Percentiles rank a stretch among this genome's conserved stretches.
These are phyloP conservation scores for Neoboletus magnificus DNA, from an alignment of 768 basidiomycete species.

Conservation along the genomic window DNA sequence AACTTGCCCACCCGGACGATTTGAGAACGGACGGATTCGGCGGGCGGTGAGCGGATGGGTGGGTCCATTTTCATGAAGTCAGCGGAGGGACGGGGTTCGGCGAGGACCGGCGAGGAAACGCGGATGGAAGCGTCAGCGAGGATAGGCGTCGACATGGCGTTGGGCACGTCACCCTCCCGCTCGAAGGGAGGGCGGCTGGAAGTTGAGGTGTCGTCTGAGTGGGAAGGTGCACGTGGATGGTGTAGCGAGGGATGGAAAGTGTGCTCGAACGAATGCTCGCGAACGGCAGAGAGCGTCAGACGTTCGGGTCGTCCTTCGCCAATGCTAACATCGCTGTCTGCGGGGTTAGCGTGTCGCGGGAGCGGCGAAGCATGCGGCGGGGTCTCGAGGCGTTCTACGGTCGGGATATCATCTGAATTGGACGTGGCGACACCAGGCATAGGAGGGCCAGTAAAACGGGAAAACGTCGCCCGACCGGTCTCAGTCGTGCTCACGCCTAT, in stretches of 20 bases:
- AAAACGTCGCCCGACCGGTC: conserved; percentile 8
- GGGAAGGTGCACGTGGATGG: conserved; percentile 17
- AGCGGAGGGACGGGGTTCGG: conserved; percentile 40
- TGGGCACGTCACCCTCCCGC: conserved; percentile 19
- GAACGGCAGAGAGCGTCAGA: conserved; percentile 23
- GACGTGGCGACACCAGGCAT: conserved; percentile 18
- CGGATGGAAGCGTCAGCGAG: conserved; percentile 24
- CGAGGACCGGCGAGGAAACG: conserved; percentile 36
- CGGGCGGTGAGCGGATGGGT: conserved; percentile 38
- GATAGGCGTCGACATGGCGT: conserved; percentile 30
- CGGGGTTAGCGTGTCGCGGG: conserved; percentile 10
- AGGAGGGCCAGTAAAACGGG: conserved; percentile 22
- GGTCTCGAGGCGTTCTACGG: conserved; percentile 27
- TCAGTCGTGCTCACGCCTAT: conserved; percentile 4
- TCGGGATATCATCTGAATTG: conserved; percentile 30
- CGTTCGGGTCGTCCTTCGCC: conserved; percentile 26
- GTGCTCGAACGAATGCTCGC: conserved; percentile 22
- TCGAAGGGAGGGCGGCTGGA: conserved; percentile 27
- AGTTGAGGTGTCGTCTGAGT: conserved; percentile 17
- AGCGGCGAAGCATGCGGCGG: conserved; percentile 23
- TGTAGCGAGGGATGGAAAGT: conserved; percentile 9
- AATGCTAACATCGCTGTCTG: conserved; percentile 21
- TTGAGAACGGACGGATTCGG: conserved; percentile 35
- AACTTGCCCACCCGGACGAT: conserved; percentile 37
- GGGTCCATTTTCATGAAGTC: conserved; percentile 51